Conservation (phyloP, 345 rosid genomes). For the Barbarea vulgaris region DNA sequence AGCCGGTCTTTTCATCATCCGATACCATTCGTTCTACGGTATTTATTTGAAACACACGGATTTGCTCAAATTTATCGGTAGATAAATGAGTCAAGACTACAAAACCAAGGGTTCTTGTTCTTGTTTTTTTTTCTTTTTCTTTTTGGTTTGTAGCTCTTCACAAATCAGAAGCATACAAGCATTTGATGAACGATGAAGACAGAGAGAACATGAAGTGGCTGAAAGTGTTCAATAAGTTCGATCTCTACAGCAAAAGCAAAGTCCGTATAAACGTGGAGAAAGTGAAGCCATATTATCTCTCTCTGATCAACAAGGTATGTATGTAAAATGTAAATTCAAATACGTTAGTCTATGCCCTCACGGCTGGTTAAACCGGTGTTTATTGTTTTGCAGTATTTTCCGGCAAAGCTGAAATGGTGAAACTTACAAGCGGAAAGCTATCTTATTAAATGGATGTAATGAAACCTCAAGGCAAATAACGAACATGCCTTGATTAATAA, state of each 20-base stretch:
- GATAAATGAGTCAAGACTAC: background rate
- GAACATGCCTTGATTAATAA: conserved; percentile 20
- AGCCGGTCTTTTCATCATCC: conserved; percentile 58
- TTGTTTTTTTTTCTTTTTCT: too few relatives aligned
- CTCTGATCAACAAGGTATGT: conserved; percentile 48
- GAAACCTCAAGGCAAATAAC: background rate
- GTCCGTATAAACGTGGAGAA: conserved; percentile 54
- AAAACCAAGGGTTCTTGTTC: background rate
- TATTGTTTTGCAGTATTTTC: conserved; percentile 46
- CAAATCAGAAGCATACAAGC: conserved; percentile 54
- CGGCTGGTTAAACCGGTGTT: background rate
- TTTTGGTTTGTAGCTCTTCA: conserved; percentile 54
- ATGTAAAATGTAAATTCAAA: background rate
- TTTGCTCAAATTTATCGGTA: background rate
- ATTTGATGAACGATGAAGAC: conserved; percentile 60
- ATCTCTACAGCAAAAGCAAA: conserved; percentile 75
- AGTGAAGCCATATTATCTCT: conserved; percentile 53
- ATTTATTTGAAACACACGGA: conserved; percentile 17
- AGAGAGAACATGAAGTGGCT: conserved; percentile 63
- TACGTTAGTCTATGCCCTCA: background rate
- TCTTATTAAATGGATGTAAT: background rate
- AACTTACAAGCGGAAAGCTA: background rate
- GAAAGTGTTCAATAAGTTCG: conserved; percentile 66
- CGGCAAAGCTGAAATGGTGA: conserved; percentile 45
- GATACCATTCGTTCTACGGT: conserved; percentile 74